Percentiles rank a stretch among this genome's conserved stretches.
These are phyloP conservation scores for Hypoxylon sp. DNA, from an alignment of 2,329 filamentous ascomycete species.

Conservation along the genomic window DNA sequence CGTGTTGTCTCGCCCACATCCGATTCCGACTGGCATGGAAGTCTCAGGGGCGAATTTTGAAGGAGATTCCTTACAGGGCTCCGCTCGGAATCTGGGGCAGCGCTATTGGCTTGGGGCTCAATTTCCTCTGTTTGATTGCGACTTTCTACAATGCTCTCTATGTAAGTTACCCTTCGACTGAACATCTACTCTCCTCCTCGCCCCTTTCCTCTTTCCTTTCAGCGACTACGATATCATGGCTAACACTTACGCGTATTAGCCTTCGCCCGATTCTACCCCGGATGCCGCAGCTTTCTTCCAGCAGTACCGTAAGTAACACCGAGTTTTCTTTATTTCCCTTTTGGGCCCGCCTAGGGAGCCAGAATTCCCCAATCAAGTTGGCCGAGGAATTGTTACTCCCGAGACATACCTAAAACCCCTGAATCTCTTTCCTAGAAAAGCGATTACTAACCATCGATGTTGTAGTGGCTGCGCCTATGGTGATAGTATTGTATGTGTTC, in stretches of 20 bases:
- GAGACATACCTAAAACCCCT: too few relatives aligned
- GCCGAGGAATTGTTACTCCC: too few relatives aligned
- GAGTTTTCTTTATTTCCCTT: too few relatives aligned
- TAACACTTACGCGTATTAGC: constrained; percentile 50
- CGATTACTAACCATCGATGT: too few relatives aligned
- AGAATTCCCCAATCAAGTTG: too few relatives aligned
- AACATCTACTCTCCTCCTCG: not conserved
- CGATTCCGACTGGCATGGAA: constrained; percentile 75
- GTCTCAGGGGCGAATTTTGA: constrained; percentile 67
- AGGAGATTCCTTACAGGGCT: constrained; percentile 64
- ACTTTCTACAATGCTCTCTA: constrained; percentile 79
- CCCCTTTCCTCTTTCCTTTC: not conserved
- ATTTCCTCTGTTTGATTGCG: constrained; percentile 76
- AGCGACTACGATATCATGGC: not conserved
- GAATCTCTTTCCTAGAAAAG: too few relatives aligned
- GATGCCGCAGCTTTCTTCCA: constrained; percentile 70
- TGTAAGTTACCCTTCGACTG: constrained; percentile 52
- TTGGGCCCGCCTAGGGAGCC: too few relatives aligned
- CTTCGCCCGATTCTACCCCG: constrained; percentile 53
- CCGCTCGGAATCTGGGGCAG: constrained; percentile 75
- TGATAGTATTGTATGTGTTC: constrained; percentile 70
- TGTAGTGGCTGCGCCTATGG: constrained; percentile 67
- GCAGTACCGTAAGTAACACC: constrained; percentile 56
- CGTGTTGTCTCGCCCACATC: constrained; percentile 75
- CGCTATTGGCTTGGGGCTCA: constrained; percentile 76